Evolutionary conservation across 2,329 filamentous ascomycete genomes (phyloP).

Genomic region (Neofusicoccum kwambonambiense): DNA sequence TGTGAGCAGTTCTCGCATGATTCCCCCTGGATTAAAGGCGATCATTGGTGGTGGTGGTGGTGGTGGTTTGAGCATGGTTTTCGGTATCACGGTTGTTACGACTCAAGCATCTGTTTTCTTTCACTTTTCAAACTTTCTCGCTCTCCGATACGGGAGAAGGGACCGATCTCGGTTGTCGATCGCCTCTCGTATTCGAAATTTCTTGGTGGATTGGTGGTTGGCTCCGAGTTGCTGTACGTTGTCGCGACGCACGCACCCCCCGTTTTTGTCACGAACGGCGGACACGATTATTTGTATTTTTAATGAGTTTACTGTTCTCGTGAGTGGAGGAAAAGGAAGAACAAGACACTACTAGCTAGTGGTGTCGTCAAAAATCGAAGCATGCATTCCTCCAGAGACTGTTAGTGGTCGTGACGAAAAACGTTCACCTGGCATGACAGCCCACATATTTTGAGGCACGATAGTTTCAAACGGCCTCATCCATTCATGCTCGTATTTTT

Average conservation of each 20-base stretch:
- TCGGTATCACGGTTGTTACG: constrained; percentile 8
- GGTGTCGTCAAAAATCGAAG: not conserved
- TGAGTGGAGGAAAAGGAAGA: not conserved
- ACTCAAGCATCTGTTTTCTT: not conserved
- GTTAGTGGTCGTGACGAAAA: not conserved
- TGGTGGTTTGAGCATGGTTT: not conserved
- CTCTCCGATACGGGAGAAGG: not conserved
- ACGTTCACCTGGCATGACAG: not conserved
- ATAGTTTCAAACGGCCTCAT: not conserved
- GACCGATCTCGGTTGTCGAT: not conserved
- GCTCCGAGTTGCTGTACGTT: not conserved
- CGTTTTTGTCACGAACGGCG: constrained; percentile 16
- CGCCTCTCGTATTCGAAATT: not conserved
- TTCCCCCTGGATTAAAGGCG: not conserved
- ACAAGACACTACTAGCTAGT: not conserved
- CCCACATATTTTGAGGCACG: not conserved
- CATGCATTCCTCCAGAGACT: not conserved
- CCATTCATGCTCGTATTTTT: not conserved
- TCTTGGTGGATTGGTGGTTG: not conserved
- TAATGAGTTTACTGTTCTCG: not conserved
- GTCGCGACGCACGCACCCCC: not conserved
- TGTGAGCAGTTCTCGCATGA: not conserved
- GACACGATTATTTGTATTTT: not conserved
- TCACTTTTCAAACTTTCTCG: not conserved
- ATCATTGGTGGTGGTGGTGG: not conserved